Evolutionary conservation across 2,329 filamentous ascomycete species (phyloP), one percentile per base, ranked within the genome.

Genomic region (Colletotrichum noveboracense): DNA sequence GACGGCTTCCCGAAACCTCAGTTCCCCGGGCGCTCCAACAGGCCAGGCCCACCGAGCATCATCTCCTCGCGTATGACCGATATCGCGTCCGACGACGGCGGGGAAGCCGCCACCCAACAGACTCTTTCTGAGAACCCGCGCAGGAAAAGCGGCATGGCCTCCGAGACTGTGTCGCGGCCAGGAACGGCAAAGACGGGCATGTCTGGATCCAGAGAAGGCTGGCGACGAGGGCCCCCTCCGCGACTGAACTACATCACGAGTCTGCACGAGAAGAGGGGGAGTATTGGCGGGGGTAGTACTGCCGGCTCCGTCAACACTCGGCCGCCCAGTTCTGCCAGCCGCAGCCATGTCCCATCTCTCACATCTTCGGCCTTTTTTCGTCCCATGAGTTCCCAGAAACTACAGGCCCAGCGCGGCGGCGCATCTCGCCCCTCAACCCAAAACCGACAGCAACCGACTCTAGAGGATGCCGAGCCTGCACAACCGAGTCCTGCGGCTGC

Each of bases 381-480:
- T 26, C 97, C 97, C 52, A 98, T 99, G 95, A 98, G 96, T 86
- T 98, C 96, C 28, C 96, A 98, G 83, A 94, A 95, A 83, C 88
- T 98, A 66, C 96, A 98, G 85, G 96, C 96, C 70, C 97, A 98
- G 85, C 90, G 96, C 83, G 93, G 92, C 77, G 91, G 93, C 78
- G 89, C 85, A 10, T 82, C 86, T 48, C 86, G 89, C 26, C 86
- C 88, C 7, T 79, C 84, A 16, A 87, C 85, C 26, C 86, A 88
- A 60, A 82, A 81, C 28, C 83, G 83, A 26, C 80, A 82, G 21
- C 77, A 76, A n/a, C 34, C 71, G 9, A 75, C 75, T 30, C 67
- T 77, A 52, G 78, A 77, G 28, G 67, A 82, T 61, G 78, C 80
- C 38, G 80, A 80, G 74, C 69, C 80, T 70, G 78, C 74, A 62